A percentile compares a stretch with the other conserved stretches of the same genome.
Evolutionary conservation across 345 rosid species (phyloP).

Genomic region (Lumnitzera racemosa): DNA sequence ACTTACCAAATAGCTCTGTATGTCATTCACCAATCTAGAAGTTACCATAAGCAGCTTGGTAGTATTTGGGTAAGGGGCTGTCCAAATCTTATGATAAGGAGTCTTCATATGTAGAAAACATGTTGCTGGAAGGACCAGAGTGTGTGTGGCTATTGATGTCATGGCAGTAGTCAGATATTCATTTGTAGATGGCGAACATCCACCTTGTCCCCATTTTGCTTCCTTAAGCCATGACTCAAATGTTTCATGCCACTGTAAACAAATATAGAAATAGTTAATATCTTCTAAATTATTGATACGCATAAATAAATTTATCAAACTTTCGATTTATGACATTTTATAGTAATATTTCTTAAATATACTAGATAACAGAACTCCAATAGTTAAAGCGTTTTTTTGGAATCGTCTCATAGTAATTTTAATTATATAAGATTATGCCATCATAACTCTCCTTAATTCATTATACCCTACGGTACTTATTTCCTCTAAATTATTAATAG

Average conservation of each 20-base stretch:
- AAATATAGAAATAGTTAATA: not conserved
- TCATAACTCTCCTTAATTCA: too few species aligned
- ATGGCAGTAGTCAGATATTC: conserved; percentile 45
- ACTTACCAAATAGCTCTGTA: conserved; percentile 9
- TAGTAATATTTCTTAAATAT: too few species aligned
- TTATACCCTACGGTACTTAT: too few species aligned
- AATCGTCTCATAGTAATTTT: too few species aligned
- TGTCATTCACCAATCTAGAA: conserved; percentile 41
- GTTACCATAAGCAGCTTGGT: conserved; percentile 45
- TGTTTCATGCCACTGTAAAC: conserved; percentile 52
- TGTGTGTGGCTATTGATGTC: conserved; percentile 40
- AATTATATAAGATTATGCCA: too few species aligned
- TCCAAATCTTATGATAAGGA: conserved; percentile 19
- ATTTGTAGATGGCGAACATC: conserved; percentile 20
- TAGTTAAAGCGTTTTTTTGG: too few species aligned
- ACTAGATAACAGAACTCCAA: too few species aligned
- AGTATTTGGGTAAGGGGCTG: conserved; percentile 23
- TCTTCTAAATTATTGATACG: too few species aligned
- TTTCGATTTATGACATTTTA: too few species aligned
- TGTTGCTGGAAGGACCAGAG: conserved; percentile 32
- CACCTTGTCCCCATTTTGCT: conserved; percentile 46
- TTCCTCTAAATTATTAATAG: too few species aligned
- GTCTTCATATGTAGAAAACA: conserved; percentile 14
- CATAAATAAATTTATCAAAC: not conserved
- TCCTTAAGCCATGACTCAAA: conserved; percentile 56